phyloP scores from a whole-genome alignment of 2,329 filamentous ascomycete genomes.

The Parafenestella ontariensis region DNA sequence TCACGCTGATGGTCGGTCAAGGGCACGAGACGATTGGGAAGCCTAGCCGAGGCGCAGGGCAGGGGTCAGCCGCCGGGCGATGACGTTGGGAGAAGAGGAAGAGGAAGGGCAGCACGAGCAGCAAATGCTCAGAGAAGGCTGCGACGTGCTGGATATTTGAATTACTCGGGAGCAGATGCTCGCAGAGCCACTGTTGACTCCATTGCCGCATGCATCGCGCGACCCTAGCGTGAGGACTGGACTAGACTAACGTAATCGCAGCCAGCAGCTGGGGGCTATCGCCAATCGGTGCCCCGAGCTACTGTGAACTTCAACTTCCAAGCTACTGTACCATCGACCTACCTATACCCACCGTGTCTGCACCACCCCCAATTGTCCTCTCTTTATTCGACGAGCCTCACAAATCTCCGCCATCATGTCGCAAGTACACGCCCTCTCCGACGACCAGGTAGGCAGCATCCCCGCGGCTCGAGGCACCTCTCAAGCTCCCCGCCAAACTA shows the following conservation, averaged over 20 bases:
- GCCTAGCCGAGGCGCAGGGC: constrained; percentile 33
- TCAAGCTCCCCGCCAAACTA: constrained; percentile 32
- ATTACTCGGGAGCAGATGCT: background rate
- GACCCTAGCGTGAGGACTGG: constrained; percentile 2
- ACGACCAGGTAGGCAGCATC: constrained; percentile 79
- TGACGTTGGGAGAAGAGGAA: constrained; percentile 29
- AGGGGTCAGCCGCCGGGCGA: constrained; percentile 41
- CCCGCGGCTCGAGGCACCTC: constrained; percentile 16
- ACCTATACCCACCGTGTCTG: constrained; percentile 14
- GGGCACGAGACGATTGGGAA: constrained; percentile 36
- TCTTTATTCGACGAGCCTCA: constrained; percentile 7
- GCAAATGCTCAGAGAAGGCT: background rate
- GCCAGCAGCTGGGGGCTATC: constrained; percentile 16
- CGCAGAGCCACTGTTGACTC: constrained; percentile 1
- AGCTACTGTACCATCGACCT: constrained; percentile 33
- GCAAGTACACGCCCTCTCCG: constrained; percentile 91
- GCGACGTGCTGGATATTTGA: background rate
- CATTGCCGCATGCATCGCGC: constrained; percentile 5
- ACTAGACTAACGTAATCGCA: constrained; percentile 6
- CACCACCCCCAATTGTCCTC: constrained; percentile 15
- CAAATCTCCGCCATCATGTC: constrained; percentile 72
- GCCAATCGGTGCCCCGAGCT: constrained; percentile 33
- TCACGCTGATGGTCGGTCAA: constrained; percentile 30
- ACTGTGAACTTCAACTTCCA: constrained; percentile 32
- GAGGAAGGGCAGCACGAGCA: background rate